Evolutionary conservation across 345 rosid species (phyloP), one percentile per base, ranked within the genome.

Genomic region (Murraya paniculata): DNA sequence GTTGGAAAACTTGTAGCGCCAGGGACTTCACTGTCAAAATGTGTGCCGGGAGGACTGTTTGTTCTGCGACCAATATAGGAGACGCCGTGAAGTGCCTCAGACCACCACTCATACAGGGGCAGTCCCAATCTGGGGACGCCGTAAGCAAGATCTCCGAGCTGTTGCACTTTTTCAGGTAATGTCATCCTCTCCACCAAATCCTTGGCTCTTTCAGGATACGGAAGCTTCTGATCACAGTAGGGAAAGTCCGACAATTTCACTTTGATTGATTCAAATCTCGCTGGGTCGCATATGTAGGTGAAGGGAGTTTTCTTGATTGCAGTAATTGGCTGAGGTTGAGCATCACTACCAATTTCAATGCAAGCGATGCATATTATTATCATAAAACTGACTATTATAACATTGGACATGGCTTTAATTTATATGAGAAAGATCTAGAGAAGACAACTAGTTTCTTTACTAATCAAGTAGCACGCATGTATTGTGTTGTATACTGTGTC

Each of bases 71-170:
- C 89, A 3, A 81, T 81, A 6, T 79, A 3, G 39, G 92, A 82
- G 21, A 87, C 85, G 2, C 92, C 89, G 18, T 87, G 90, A 0
- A 87, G 77, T 5, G 87, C 91, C 81, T 87, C 89, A 0, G 86
- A 82, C 92, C 90, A 87, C 90, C 90, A 89, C 77, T 78, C 66
- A 33, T 89, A 87, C 55, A 16, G 7, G 0, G 88, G 88, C 2
- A 89, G 59, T 2, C 90, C 90, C 1, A 87, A 22, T 56, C 88
- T 73, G 0, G 78, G 70, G 11, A 87, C 83, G 0, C 86, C 84
- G 4, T 73, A 10, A 11, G 83, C 81, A 7, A 0, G 71, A 53
- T 85, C 9, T 7, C 87, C 88, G 0, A 85, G 45, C 35, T 84
- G 89, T 6, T 2, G 30, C 0, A 78, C 86, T 62, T 89, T 87